phyloP scores from a whole-genome alignment of 176 grass and related monocot genomes.

The Pharus latifolius region DNA sequence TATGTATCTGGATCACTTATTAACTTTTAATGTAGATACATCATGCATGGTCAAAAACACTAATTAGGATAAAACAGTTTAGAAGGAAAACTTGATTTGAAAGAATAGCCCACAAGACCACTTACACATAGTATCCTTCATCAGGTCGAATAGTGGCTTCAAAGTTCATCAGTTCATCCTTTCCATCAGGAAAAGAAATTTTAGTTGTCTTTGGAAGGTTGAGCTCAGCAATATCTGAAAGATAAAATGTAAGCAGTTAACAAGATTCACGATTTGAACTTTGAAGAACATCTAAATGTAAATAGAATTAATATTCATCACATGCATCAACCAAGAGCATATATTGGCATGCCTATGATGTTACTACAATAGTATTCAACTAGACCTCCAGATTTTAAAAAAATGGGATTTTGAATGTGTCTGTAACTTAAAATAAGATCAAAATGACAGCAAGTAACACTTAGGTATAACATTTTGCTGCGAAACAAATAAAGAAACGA shows the following conservation, averaged over 20 bases:
- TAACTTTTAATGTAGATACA: too few relatives aligned
- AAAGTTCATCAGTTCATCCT: slow-evolving; percentile 79
- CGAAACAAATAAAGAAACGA: too few relatives aligned
- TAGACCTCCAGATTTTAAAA: background rate
- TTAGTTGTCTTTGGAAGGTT: slow-evolving; percentile 57
- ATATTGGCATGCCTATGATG: background rate
- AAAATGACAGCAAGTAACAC: too few relatives aligned
- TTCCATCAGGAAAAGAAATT: slow-evolving; percentile 71
- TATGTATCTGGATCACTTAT: too few relatives aligned
- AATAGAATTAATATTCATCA: background rate
- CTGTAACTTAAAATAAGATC: too few relatives aligned
- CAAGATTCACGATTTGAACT: background rate
- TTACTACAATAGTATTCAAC: background rate
- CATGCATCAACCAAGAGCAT: background rate
- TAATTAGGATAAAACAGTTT: background rate
- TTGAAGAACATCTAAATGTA: background rate
- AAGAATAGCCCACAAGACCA: background rate
- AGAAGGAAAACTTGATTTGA: background rate
- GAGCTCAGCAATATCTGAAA: slow-evolving; percentile 61
- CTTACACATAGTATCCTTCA: slow-evolving; percentile 70
- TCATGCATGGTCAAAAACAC: too few relatives aligned
- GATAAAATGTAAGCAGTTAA: background rate
- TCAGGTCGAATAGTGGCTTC: slow-evolving; percentile 49
- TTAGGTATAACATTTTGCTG: too few relatives aligned
- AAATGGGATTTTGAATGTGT: too few relatives aligned